Evolutionary conservation across 164 flowering plant species (phyloP).

Genomic region (Brasenia schreberi): DNA sequence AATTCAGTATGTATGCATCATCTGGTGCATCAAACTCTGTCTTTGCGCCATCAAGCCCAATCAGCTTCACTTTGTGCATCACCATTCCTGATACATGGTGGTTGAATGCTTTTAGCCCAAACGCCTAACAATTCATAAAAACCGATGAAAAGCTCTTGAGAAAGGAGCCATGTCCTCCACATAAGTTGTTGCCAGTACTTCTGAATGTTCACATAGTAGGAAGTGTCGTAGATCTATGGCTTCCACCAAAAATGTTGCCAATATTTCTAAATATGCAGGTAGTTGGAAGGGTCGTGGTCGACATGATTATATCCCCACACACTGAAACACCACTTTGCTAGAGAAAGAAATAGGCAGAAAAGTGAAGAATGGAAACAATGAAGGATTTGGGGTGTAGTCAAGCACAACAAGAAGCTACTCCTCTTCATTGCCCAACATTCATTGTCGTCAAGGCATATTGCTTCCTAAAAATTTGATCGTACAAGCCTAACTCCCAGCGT

Average conservation of each 20-base stretch:
- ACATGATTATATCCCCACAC: slow-evolving; percentile 3
- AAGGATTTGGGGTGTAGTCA: no score
- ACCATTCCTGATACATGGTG: slow-evolving; percentile 36
- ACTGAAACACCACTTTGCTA: no score
- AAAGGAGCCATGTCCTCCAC: slow-evolving; percentile 14
- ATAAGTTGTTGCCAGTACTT: slow-evolving; percentile 5
- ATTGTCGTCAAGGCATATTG: no score
- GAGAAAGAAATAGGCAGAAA: no score
- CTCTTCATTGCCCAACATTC: no score
- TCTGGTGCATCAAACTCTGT: slow-evolving; percentile 55
- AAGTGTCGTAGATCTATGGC: no score
- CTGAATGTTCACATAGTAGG: neutral
- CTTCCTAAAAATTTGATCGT: no score
- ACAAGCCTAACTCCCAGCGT: no score
- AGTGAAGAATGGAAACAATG: no score
- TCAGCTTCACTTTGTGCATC: slow-evolving; percentile 45
- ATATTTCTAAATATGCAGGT: slow-evolving; percentile 9
- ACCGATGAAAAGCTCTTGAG: slow-evolving; percentile 7
- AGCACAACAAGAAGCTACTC: no score
- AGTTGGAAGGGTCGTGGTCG: slow-evolving; percentile 12
- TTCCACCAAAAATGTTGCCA: slow-evolving; percentile 2
- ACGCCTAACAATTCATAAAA: slow-evolving; percentile 20
- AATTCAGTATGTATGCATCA: slow-evolving; percentile 47
- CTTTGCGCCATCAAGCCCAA: slow-evolving; percentile 47
- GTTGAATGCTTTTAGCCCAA: slow-evolving; percentile 28